Percentiles rank a stretch among this genome's conserved stretches.
phyloP scores from a whole-genome alignment of 1,284 basidiomycete genomes.

The Naganishia sp. region DNA sequence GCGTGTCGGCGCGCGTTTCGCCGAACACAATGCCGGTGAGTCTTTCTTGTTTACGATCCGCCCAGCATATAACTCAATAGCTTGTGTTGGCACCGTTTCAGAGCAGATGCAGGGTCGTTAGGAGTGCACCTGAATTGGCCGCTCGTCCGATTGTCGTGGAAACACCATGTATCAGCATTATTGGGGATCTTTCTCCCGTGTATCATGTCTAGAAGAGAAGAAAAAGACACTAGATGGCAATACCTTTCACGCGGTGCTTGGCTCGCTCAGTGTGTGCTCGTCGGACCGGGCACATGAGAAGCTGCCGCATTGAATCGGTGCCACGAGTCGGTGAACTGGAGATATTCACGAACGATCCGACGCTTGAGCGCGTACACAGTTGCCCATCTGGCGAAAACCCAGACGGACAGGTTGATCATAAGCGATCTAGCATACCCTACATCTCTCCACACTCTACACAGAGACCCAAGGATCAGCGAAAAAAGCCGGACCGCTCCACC shows the following conservation, averaged over 20 bases:
- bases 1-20: slow-evolving; percentile 86
- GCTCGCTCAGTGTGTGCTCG: too few species aligned
- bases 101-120: slow-evolving; percentile 18
- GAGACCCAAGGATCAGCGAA: slow-evolving; percentile 29
- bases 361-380: background rate
- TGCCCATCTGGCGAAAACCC: background rate
- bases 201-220: slow-evolving; percentile 6
- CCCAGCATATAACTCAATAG: background rate
- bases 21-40: slow-evolving; percentile 80
- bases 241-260: background rate
- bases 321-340: background rate
- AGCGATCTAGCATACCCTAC: slow-evolving; percentile 40
- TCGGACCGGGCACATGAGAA: too few species aligned
- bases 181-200: background rate
- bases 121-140: background rate
- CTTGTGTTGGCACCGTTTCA: background rate
- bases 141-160: background rate
- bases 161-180: slow-evolving; percentile 6
- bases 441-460: slow-evolving; percentile 58
- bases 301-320: background rate
- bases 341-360: background rate
- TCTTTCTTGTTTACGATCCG: background rate
- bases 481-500: background rate
- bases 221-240: slow-evolving; percentile 2
- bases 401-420: background rate